These are phyloP conservation scores for Pseudoneurospora amorphoporcata DNA, from an alignment of 495 filamentous ascomycete genomes.

Conservation along the genomic window DNA sequence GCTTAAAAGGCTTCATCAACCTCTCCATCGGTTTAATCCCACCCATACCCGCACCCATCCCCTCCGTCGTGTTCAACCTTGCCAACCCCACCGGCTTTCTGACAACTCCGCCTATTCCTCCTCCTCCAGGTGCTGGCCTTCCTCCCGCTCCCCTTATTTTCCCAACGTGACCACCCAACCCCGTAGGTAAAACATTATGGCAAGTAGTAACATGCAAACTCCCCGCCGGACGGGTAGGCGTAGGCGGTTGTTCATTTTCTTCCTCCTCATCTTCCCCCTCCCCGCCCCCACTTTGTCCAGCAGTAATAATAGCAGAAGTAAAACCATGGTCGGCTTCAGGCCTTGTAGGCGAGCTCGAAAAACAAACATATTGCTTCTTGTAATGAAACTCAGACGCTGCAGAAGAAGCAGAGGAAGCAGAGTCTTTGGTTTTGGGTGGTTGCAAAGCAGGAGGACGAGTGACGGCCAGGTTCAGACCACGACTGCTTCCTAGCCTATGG, in stretches of 20 bases:
- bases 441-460: constrained; percentile 4
- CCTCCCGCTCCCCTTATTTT: constrained; percentile 8
- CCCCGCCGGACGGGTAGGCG: constrained; percentile 25
- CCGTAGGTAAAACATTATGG: constrained; percentile 10
- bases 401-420: not conserved
- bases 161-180: constrained; percentile 22
- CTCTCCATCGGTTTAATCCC: constrained; percentile 30
- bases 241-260: constrained; percentile 17
- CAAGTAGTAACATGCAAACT: constrained; percentile 34
- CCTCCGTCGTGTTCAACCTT: not conserved
- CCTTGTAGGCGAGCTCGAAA: constrained; percentile 37
- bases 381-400: not conserved
- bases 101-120: not conserved
- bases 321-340: constrained; percentile 1
- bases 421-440: constrained; percentile 1
- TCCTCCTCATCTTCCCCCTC: constrained; percentile 9
- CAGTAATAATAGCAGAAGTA: no score
- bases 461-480: constrained; percentile 4
- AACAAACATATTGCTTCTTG: constrained; percentile 32
- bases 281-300: not conserved
- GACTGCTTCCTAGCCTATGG: constrained; percentile 27
- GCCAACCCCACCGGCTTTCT: not conserved
- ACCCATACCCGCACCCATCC: constrained; percentile 17
- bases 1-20: constrained; percentile 37
- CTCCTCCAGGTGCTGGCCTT: no score